Evolutionary conservation across 2,329 filamentous ascomycete genomes (phyloP).

Genomic region (Pseudogymnoascus sp.): DNA sequence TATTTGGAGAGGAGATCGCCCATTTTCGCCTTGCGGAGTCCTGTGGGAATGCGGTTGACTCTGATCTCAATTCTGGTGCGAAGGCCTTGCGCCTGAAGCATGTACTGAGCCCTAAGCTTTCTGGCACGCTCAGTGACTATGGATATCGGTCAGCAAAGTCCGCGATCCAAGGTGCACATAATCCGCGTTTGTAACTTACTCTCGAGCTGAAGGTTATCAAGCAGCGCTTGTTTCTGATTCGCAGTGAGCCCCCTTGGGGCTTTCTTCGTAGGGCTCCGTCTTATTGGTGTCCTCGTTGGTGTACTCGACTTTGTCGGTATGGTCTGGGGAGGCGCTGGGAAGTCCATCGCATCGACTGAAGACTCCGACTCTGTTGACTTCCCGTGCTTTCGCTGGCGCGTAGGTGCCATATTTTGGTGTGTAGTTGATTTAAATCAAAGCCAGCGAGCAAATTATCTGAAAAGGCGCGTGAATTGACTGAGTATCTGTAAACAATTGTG

Average conservation of each 20-base stretch:
- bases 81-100: conserved; percentile 76
- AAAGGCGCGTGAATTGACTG: not conserved
- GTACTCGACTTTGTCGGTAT: conserved; percentile 32
- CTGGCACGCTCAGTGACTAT: conserved; percentile 80
- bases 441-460: not conserved
- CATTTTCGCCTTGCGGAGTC: conserved; percentile 72
- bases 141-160: conserved; percentile 15
- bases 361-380: conserved; percentile 32
- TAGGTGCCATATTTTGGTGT: conserved; percentile 36
- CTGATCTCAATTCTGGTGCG: conserved; percentile 83
- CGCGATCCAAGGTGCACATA: conserved; percentile 12
- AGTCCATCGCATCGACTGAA: conserved; percentile 20
- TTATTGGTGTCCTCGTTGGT: conserved; percentile 28
- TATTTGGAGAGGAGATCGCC: conserved; percentile 52
- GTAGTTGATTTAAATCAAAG: conserved; percentile 11
- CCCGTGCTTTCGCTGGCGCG: conserved; percentile 36
- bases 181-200: conserved; percentile 43
- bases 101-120: conserved; percentile 81
- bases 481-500: not conserved
- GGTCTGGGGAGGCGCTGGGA: conserved; percentile 22
- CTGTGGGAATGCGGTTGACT: conserved; percentile 80
- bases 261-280: conserved; percentile 55
- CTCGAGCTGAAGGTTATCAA: conserved; percentile 85
- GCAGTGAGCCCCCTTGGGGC: conserved; percentile 52
- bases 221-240: conserved; percentile 73